Evolutionary conservation across 345 rosid genomes (phyloP).

Genomic region (Brassica nigra): DNA sequence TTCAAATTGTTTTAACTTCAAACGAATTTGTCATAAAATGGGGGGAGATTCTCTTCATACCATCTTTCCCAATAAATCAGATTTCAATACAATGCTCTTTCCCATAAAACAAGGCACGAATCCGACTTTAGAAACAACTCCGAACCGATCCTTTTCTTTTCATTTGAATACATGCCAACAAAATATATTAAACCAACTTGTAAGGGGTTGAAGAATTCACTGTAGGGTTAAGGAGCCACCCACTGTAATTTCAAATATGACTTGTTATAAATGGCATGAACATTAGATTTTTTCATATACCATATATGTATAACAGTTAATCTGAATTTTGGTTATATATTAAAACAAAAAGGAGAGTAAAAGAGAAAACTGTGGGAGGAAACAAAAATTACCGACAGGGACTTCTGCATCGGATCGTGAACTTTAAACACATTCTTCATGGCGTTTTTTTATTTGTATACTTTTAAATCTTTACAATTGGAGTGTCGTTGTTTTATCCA

Average conservation of each 20-base stretch:
- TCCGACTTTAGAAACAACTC: not conserved
- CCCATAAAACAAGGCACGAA: conserved; percentile 3
- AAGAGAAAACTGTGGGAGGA: not conserved
- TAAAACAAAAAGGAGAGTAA: not conserved
- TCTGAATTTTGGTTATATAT: not conserved
- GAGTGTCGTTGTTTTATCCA: conserved; percentile 30
- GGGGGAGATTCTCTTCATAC: not conserved
- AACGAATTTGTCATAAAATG: not conserved
- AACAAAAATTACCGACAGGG: not conserved
- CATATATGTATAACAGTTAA: not conserved
- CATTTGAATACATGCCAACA: not conserved
- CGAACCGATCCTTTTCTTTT: not conserved
- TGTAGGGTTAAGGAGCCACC: not conserved
- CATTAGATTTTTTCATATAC: not conserved
- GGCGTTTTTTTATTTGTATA: not conserved
- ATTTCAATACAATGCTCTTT: conserved; percentile 7
- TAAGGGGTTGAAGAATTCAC: not conserved
- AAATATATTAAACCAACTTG: not conserved
- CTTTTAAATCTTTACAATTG: not conserved
- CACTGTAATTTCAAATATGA: not conserved
- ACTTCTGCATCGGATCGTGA: conserved; percentile 14
- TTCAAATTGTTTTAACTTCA: not conserved
- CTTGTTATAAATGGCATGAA: not conserved
- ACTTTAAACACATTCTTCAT: conserved; percentile 5
- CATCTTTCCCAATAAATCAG: not conserved